Percentiles rank a stretch among this genome's conserved stretches.
Conservation (phyloP, 208 protist species). For the Acanthamoeba pearcei region DNA sequence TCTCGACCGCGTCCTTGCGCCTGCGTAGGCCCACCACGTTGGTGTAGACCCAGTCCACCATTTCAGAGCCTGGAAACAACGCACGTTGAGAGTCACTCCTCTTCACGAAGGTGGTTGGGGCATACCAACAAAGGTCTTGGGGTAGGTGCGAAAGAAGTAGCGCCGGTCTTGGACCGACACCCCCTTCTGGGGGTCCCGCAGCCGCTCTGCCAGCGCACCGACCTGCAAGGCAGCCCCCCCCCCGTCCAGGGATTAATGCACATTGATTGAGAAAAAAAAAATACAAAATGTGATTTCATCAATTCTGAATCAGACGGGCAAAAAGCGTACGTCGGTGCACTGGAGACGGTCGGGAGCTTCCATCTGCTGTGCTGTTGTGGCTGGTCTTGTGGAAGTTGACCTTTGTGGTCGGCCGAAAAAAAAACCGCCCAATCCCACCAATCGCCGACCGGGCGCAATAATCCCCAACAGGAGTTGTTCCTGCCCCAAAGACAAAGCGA, state of each 20-base stretch:
- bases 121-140: constrained; percentile 31
- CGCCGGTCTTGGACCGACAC: constrained; percentile 30
- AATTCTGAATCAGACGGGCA: background rate
- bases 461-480: too few species aligned
- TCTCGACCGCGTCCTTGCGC: background rate
- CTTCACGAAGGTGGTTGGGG: background rate
- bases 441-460: too few species aligned
- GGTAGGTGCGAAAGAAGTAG: constrained; percentile 31
- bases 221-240: background rate
- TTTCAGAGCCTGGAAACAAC: background rate
- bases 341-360: constrained; percentile 29
- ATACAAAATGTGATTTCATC: too few species aligned
- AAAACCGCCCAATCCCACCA: too few species aligned
- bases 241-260: too few species aligned
- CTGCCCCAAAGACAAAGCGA: too few species aligned
- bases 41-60: constrained; percentile 32
- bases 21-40: constrained; percentile 6
- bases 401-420: too few species aligned
- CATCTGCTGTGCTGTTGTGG: background rate
- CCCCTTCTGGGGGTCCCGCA: constrained; percentile 27
- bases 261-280: too few species aligned
- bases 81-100: background rate
- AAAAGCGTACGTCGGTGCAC: constrained; percentile 33
- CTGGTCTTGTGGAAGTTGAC: too few species aligned
- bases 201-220: constrained; percentile 39